phyloP scores from a whole-genome alignment of 1,284 basidiomycete genomes.

The Marasmius sp. region DNA sequence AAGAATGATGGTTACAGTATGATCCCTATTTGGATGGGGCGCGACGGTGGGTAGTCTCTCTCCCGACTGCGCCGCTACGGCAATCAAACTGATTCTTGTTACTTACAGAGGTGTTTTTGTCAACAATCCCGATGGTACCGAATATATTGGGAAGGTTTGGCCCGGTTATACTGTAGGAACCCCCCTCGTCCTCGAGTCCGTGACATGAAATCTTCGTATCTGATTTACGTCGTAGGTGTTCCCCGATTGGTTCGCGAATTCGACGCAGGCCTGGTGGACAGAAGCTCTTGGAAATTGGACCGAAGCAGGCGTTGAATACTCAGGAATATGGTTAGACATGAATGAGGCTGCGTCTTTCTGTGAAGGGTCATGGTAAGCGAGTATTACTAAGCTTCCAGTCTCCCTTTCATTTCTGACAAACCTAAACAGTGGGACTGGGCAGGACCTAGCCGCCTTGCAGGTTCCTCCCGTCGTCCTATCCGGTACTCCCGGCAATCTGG shows the following conservation, averaged over 20 bases:
- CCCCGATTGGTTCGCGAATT: conserved; percentile 70
- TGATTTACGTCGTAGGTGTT: conserved; percentile 39
- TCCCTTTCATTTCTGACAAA: neutral
- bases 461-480: conserved; percentile 51
- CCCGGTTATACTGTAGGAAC: conserved; percentile 46
- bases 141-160: conserved; percentile 70
- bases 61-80: too few species aligned
- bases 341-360: conserved; percentile 70
- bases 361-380: conserved; percentile 56
- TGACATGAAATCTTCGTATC: neutral
- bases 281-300: conserved; percentile 63
- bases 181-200: neutral
- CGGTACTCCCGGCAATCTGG: conserved; percentile 48
- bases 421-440: conserved; percentile 47
- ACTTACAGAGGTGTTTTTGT: conserved; percentile 54
- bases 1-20: conserved; percentile 28
- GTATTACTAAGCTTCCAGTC: neutral
- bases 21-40: conserved; percentile 41
- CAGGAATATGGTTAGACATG: conserved; percentile 80
- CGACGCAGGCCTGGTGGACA: conserved; percentile 59
- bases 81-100: too few species aligned
- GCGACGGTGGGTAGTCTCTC: conserved; percentile 27
- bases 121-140: conserved; percentile 64
- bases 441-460: conserved; percentile 48
- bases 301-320: conserved; percentile 55